These are phyloP conservation scores for Candida loeiensis DNA, from an alignment of 805 yeast species.

Conservation along the genomic window DNA sequence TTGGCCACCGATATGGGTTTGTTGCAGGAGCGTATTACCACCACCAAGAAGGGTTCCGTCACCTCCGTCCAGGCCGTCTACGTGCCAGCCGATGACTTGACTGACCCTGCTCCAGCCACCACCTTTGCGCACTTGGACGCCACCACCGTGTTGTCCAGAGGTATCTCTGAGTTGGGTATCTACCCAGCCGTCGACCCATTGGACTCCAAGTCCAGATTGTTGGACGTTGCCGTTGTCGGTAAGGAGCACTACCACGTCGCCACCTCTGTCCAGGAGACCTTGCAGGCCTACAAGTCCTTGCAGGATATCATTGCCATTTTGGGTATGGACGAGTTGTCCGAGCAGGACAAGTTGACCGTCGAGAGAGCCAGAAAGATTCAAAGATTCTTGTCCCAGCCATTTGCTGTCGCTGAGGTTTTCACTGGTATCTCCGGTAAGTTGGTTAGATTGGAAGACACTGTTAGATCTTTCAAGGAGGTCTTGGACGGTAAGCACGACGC, in stretches of 20 bases:
- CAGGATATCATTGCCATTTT: slow-evolving; percentile 99
- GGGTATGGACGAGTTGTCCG: slow-evolving; percentile 99
- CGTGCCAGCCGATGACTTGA: slow-evolving; percentile 99
- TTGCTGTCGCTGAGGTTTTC: slow-evolving; percentile 99
- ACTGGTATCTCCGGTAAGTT: slow-evolving; percentile 99
- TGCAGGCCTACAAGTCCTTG: slow-evolving; percentile 98
- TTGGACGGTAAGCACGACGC: slow-evolving; percentile 98
- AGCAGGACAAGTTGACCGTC: slow-evolving; percentile 96
- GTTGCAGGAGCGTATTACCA: slow-evolving; percentile 99
- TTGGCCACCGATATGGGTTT: slow-evolving; percentile 99
- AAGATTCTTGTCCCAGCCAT: slow-evolving; percentile 99
- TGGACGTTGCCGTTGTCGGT: slow-evolving; percentile 96
- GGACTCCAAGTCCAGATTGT: slow-evolving; percentile 98
- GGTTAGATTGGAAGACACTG: slow-evolving; percentile 94
- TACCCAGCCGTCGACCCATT: slow-evolving; percentile 99
- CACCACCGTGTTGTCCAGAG: slow-evolving; percentile 99
- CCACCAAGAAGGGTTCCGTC: slow-evolving; percentile 99
- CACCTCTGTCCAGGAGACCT: slow-evolving; percentile 91
- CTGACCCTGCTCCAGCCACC: slow-evolving; percentile 99
- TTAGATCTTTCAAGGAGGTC: slow-evolving; percentile 92
- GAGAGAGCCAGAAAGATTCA: slow-evolving; percentile 99
- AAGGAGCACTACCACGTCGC: slow-evolving; percentile 98
- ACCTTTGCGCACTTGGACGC: slow-evolving; percentile 99
- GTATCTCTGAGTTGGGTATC: slow-evolving; percentile 99
- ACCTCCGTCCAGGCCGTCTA: slow-evolving; percentile 99